phyloP scores from a whole-genome alignment of 148 eudicot species.

The Spergularia marina region DNA sequence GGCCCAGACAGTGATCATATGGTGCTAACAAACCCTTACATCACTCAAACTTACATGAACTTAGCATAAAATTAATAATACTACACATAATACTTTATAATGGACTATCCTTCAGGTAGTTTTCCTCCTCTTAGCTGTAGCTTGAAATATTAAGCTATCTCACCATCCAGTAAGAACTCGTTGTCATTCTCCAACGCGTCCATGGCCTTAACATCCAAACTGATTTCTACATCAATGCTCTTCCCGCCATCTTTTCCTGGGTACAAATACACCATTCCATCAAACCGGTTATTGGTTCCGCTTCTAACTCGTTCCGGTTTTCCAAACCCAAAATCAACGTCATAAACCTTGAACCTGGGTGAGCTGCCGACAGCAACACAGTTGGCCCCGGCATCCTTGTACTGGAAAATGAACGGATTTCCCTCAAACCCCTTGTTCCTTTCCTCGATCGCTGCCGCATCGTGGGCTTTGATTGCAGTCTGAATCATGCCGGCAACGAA shows the following conservation, averaged over 20 bases:
- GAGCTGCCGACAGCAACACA: constrained; percentile 97
- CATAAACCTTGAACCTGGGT: constrained; percentile 90
- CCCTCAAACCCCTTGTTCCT: constrained; percentile 78
- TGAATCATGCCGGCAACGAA: constrained; percentile 60
- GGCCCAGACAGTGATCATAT: not conserved
- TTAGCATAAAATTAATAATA: not conserved
- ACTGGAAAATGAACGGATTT: constrained; percentile 76
- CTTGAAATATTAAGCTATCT: constrained; percentile 19
- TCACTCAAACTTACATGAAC: not conserved
- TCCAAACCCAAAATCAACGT: constrained; percentile 87
- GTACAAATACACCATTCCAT: constrained; percentile 94
- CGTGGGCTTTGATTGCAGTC: constrained; percentile 55
- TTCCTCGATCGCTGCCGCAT: constrained; percentile 56
- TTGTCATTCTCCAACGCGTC: constrained; percentile 73
- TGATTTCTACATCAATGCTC: constrained; percentile 90
- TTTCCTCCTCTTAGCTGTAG: not conserved
- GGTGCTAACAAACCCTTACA: constrained; percentile 12
- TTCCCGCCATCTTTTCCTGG: constrained; percentile 74
- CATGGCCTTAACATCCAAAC: constrained; percentile 70
- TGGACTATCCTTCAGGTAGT: not conserved
- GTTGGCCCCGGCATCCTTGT: constrained; percentile 86
- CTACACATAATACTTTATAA: not conserved
- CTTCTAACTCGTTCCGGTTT: constrained; percentile 84
- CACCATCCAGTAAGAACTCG: constrained; percentile 63
- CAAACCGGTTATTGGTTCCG: constrained; percentile 86